Evolutionary conservation across 345 rosid genomes (phyloP).

Genomic region (Lepidium didymum): DNA sequence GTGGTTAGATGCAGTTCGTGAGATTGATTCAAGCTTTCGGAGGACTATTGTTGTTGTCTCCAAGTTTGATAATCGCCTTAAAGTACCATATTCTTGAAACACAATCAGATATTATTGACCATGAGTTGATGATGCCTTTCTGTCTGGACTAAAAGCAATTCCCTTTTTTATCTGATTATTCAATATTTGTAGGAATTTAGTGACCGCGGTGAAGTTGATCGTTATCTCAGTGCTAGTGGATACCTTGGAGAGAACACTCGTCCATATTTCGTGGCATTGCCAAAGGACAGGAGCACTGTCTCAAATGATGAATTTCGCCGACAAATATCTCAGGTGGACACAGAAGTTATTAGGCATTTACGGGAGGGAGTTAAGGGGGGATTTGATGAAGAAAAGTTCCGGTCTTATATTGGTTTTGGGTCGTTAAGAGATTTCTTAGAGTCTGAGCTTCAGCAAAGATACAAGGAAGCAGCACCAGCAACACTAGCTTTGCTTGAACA

Average conservation of each 20-base stretch:
- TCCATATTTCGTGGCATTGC: conserved; percentile 84
- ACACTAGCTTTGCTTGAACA: conserved; percentile 96
- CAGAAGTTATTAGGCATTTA: conserved; percentile 57
- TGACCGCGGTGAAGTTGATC: conserved; percentile 84
- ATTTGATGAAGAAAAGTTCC: conserved; percentile 86
- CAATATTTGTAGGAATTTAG: conserved; percentile 56
- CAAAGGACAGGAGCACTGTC: conserved; percentile 69
- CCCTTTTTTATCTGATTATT: not conserved
- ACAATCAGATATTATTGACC: not conserved
- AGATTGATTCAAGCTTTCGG: conserved; percentile 80
- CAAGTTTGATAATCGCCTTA: conserved; percentile 93
- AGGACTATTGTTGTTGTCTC: conserved; percentile 90
- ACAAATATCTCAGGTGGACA: conserved; percentile 80
- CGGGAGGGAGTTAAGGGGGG: conserved; percentile 87
- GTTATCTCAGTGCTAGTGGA: conserved; percentile 90
- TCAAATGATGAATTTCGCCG: conserved; percentile 88
- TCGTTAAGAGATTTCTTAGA: conserved; percentile 81
- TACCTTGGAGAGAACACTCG: conserved; percentile 87
- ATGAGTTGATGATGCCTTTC: not conserved
- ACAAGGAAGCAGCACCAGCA: conserved; percentile 91
- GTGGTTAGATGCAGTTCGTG: conserved; percentile 90
- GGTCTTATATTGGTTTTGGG: conserved; percentile 61
- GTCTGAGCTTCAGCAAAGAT: conserved; percentile 88
- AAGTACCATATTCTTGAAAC: conserved; percentile 36
- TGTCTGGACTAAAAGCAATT: not conserved